These are phyloP conservation scores for Taphrina flavorubra DNA, from an alignment of 1,139 yeast species.

Conservation along the genomic window DNA sequence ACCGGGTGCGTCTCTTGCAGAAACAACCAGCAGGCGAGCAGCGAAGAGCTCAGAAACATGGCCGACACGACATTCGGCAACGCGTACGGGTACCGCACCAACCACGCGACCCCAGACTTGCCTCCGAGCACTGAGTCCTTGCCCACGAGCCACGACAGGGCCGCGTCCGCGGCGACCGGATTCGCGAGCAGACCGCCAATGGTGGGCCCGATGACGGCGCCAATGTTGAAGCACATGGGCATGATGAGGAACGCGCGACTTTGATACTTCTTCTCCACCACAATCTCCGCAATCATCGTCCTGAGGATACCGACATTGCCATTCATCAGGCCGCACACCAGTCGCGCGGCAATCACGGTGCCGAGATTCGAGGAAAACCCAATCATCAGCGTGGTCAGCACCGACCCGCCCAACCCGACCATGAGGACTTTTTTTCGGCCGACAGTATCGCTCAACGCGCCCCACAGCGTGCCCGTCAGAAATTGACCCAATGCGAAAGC, in stretches of 20 bases:
- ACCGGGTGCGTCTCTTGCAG: conserved; percentile 42
- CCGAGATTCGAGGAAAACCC: conserved; percentile 61
- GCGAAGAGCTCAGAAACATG: conserved; percentile 50
- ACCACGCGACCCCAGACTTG: conserved; percentile 47
- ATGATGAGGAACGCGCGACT: conserved; percentile 66
- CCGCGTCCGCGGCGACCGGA: conserved; percentile 51
- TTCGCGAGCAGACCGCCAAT: conserved; percentile 58
- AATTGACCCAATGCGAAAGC: conserved; percentile 55
- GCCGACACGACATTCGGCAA: conserved; percentile 65
- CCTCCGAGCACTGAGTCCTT: conserved; percentile 23
- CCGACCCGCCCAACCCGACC: conserved; percentile 61
- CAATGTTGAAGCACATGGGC: conserved; percentile 67
- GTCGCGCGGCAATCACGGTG: conserved; percentile 61
- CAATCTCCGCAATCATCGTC: conserved; percentile 64
- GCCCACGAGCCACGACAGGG: conserved; percentile 44
- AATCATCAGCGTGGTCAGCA: conserved; percentile 58
- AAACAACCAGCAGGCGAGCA: conserved; percentile 40
- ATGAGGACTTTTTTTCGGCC: conserved; percentile 64
- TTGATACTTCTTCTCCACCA: conserved; percentile 62
- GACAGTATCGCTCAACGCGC: conserved; percentile 60
- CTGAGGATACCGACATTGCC: conserved; percentile 68
- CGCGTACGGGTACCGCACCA: conserved; percentile 62
- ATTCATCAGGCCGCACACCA: conserved; percentile 62
- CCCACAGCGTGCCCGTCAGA: conserved; percentile 65
- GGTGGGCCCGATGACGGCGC: conserved; percentile 64